These are phyloP conservation scores for Scenedesmus sp. DNA, from an alignment of 163 green algal species.

Conservation along the genomic window DNA sequence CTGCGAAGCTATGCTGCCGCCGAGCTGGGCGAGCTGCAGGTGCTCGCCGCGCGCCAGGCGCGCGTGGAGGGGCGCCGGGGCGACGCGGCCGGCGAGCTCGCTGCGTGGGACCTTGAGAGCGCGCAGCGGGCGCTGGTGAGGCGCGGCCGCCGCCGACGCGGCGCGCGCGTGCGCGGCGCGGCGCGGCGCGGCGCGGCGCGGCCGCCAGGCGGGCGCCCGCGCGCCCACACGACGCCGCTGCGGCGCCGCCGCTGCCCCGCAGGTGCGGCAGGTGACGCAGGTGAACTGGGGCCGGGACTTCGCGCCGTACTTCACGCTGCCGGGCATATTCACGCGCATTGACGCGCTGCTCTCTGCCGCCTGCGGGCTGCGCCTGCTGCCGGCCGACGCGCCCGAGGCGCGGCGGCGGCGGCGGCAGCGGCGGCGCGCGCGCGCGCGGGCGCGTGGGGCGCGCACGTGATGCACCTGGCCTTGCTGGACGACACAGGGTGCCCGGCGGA, in stretches of 20 bases:
- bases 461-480: slow-evolving; percentile 36
- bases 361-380: slow-evolving; percentile 29
- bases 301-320: slow-evolving; percentile 36
- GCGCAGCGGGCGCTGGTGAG: not conserved
- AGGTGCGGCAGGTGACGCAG: not conserved
- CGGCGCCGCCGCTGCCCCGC: too few species aligned
- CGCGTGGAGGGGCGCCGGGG: not conserved
- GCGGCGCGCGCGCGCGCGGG: not conserved
- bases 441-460: slow-evolving; percentile 18
- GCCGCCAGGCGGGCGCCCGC: too few species aligned
- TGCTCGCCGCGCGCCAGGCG: not conserved
- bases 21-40: slow-evolving; percentile 10
- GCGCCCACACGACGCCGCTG: too few species aligned
- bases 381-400: not conserved
- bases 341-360: slow-evolving; percentile 7
- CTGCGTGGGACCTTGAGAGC: slow-evolving; percentile 17
- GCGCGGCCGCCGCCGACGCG: too few species aligned
- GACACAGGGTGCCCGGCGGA: not conserved
- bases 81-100: not conserved
- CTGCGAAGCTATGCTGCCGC: not conserved
- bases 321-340: not conserved
- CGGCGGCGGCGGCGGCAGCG: not conserved
- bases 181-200: too few species aligned
- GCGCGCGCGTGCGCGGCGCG: too few species aligned
- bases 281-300: slow-evolving; percentile 21